phyloP scores from a whole-genome alignment of 2,329 filamentous ascomycete genomes.

The Sporothrix curviconia region DNA sequence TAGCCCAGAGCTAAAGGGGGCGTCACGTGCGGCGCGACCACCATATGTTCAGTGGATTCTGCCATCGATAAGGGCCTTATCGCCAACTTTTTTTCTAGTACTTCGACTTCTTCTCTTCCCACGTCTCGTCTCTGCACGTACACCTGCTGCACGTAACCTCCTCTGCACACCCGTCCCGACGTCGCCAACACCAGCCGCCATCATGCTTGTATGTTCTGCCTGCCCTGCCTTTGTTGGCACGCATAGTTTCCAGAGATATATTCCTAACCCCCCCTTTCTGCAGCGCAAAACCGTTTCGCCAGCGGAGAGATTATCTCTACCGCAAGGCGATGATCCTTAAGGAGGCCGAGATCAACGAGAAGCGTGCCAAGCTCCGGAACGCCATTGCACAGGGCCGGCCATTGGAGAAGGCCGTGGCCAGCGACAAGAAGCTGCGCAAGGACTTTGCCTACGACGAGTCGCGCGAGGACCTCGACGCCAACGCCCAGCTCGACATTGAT shows the following conservation, averaged over 20 bases:
- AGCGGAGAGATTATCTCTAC: constrained; percentile 84
- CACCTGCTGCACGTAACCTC: background rate
- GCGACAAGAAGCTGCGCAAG: constrained; percentile 75
- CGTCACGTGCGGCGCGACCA: constrained; percentile 4
- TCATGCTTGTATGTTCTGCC: constrained; percentile 19
- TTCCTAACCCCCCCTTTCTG: too few species aligned
- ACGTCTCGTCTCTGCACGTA: background rate
- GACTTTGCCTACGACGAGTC: constrained; percentile 95
- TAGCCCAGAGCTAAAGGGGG: background rate
- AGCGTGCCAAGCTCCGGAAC: constrained; percentile 77
- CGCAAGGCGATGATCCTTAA: constrained; percentile 78
- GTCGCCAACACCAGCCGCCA: background rate
- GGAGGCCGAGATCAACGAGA: constrained; percentile 89
- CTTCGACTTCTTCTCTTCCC: background rate
- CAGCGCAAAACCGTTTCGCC: constrained; percentile 67
- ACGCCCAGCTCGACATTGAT: constrained; percentile 69
- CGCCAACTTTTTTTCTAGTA: constrained; percentile 5
- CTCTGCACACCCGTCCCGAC: background rate
- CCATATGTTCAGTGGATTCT: background rate
- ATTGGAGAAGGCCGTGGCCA: constrained; percentile 71
- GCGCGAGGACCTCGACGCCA: constrained; percentile 55
- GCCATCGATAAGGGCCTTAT: constrained; percentile 16
- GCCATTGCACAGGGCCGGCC: constrained; percentile 86
- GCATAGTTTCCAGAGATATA: too few species aligned
- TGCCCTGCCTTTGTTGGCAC: too few species aligned